A percentile compares a stretch with the other conserved stretches of the same genome.
These are phyloP conservation scores for Circinella minor DNA, from an alignment of 371 early-diverging fungal genomes.

Conservation along the genomic window DNA sequence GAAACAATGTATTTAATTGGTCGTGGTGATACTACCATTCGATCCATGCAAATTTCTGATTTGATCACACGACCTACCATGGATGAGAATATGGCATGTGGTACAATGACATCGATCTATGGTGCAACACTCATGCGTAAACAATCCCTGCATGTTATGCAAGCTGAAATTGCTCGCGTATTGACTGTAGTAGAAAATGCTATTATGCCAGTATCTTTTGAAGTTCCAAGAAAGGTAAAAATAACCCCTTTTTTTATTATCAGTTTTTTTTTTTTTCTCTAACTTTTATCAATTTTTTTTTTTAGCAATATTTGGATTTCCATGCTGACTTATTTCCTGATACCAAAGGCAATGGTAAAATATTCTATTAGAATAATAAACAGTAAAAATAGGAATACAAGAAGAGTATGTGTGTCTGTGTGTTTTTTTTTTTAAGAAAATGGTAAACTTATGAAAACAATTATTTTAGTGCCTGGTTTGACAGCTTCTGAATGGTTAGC, in stretches of 20 bases:
- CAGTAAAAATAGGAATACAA: neutral
- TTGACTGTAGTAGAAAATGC: slow-evolving; percentile 57
- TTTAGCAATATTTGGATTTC: slow-evolving; percentile 74
- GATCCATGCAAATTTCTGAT: slow-evolving; percentile 64
- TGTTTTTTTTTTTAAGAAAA: too few relatives aligned
- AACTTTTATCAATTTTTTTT: neutral
- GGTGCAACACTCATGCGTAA: slow-evolving; percentile 78
- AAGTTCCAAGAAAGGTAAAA: slow-evolving; percentile 69
- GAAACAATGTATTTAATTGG: slow-evolving; percentile 70
- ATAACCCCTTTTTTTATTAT: neutral
- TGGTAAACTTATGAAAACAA: neutral
- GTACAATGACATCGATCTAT: slow-evolving; percentile 43
- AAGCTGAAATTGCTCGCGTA: slow-evolving; percentile 74
- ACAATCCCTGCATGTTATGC: slow-evolving; percentile 73
- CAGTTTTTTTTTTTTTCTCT: neutral
- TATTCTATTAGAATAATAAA: neutral
- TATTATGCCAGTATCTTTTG: slow-evolving; percentile 68
- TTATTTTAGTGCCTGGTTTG: slow-evolving; percentile 48
- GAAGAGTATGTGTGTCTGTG: too few relatives aligned
- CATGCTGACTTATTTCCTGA: slow-evolving; percentile 82
- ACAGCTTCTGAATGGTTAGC: slow-evolving; percentile 63
- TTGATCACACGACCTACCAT: slow-evolving; percentile 42
- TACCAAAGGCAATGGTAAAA: slow-evolving; percentile 57
- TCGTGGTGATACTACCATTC: slow-evolving; percentile 71
- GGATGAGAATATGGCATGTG: slow-evolving; percentile 55